phyloP scores from a whole-genome alignment of 2,329 filamentous ascomycete genomes.

The Didymella arachidicola region DNA sequence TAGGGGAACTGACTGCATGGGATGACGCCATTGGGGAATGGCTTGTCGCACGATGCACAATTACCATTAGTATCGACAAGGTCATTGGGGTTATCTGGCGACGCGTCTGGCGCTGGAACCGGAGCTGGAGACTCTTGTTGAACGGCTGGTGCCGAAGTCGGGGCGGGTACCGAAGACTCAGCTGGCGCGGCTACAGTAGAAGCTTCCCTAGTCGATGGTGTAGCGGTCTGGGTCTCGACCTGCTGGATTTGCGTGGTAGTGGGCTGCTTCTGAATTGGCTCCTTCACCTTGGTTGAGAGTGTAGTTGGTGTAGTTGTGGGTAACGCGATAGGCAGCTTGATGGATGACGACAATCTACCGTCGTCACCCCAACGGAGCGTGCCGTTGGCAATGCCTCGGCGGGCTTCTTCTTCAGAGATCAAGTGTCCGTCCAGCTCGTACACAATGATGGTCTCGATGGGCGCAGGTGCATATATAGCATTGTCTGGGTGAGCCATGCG shows the following conservation, averaged over 20 bases:
- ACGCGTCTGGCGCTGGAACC: slow-evolving; percentile 20
- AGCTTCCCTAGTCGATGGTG: slow-evolving; percentile 12
- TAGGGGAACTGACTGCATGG: slow-evolving; percentile 78
- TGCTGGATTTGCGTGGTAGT: slow-evolving; percentile 11
- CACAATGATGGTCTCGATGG: slow-evolving; percentile 69
- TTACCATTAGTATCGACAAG: slow-evolving; percentile 34
- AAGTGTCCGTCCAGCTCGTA: slow-evolving; percentile 74
- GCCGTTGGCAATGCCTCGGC: slow-evolving; percentile 74
- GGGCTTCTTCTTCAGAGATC: slow-evolving; percentile 70
- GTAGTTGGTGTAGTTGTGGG: slow-evolving; percentile 29
- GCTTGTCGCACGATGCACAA: slow-evolving; percentile 63
- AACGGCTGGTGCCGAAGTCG: slow-evolving; percentile 1
- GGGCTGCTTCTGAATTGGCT: slow-evolving; percentile 10
- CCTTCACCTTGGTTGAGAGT: slow-evolving; percentile 7
- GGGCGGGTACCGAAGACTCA: slow-evolving; percentile 10
- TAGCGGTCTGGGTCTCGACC: slow-evolving; percentile 4
- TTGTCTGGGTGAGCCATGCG: slow-evolving; percentile 56
- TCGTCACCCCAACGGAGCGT: slow-evolving; percentile 70
- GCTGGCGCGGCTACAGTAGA: slow-evolving; percentile 20
- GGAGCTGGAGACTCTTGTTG: neutral
- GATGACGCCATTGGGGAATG: slow-evolving; percentile 79
- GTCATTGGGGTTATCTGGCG: slow-evolving; percentile 25
- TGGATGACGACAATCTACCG: slow-evolving; percentile 55
- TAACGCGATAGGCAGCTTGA: slow-evolving; percentile 20
- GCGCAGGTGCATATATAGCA: slow-evolving; percentile 60